Base-by-base conservation (phyloP, 768 basidiomycete species). In the Kockovaella imperatae region DNA sequence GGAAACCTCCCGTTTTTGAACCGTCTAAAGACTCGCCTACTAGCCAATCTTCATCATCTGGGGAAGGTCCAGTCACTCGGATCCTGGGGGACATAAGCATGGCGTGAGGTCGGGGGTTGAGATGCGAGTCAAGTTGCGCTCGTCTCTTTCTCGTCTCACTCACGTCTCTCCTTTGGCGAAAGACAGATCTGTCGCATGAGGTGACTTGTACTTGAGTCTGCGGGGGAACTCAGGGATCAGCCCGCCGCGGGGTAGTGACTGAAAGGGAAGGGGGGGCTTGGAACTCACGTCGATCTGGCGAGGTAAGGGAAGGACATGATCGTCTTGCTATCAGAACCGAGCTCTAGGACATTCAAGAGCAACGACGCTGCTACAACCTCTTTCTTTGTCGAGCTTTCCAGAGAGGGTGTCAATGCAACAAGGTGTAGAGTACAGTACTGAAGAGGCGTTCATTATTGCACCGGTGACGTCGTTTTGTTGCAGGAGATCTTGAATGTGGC, bases 101-200 rank as follows among this genome's bases (percentile, higher is more conserved):
- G 47, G n/a, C 6, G 11, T 29, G 25, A 23, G 7, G 10, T 35
- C 23, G 39, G 14, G 20, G 10, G 26, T 24, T 26, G 15, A 42
- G n/a, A 45, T 17, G 45, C 23, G 40, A 42, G 17, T 8, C 15
- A 40, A 36, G 31, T 1, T n/a, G 35, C 31, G 35, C 23, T 2
- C 31, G 10, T 32, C n/a, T 32, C 31, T 32, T 32, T n/a, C 31
- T n/a, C 10, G 31, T 7, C 20, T 11, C 40, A 56, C 63, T 62
- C 53, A 70, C 68, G 64, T 68, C 40, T 68, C 68, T 42, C 57
- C 68, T 42, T 70, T 70, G 46, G 57, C 62, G 46, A 70, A 70
- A 15, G 67, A 68, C 3, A 70, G 56, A 46, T 70, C 69, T 0
- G 69, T 70, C 7, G 62, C 58, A 45, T 70, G 69, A 10, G 69